phyloP scores from a whole-genome alignment of 2,329 filamentous ascomycete genomes.

The Neofusicoccum umdonicola region DNA sequence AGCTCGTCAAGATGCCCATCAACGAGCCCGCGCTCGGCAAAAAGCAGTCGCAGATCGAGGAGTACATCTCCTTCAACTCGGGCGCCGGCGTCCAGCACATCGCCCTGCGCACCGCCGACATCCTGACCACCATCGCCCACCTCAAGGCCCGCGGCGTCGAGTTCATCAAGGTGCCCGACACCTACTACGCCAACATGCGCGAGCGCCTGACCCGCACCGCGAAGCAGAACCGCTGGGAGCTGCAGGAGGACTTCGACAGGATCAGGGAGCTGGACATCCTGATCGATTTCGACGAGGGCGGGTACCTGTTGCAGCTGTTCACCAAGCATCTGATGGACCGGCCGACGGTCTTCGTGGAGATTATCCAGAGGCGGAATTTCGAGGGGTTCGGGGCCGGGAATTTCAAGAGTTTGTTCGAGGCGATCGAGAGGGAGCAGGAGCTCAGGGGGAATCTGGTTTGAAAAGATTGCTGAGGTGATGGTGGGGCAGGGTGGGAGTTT shows the following conservation, averaged over 20 bases:
- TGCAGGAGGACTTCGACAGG: slow-evolving; percentile 77
- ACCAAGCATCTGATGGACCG: slow-evolving; percentile 83
- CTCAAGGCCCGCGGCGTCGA: slow-evolving; percentile 85
- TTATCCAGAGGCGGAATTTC: slow-evolving; percentile 89
- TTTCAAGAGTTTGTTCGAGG: slow-evolving; percentile 93
- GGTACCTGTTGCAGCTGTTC: slow-evolving; percentile 69
- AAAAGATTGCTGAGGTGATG: background rate
- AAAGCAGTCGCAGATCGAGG: slow-evolving; percentile 91
- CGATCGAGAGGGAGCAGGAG: slow-evolving; percentile 90
- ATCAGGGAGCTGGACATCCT: slow-evolving; percentile 79
- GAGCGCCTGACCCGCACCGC: slow-evolving; percentile 52
- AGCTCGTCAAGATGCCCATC: slow-evolving; percentile 95
- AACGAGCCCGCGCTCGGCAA: slow-evolving; percentile 91
- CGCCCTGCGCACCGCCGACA: slow-evolving; percentile 77
- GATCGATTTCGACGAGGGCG: slow-evolving; percentile 91
- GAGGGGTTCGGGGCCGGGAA: slow-evolving; percentile 92
- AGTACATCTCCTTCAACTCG: slow-evolving; percentile 80
- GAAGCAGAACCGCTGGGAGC: slow-evolving; percentile 56
- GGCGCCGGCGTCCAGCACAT: slow-evolving; percentile 93
- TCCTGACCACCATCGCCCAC: slow-evolving; percentile 72
- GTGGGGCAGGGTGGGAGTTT: no score
- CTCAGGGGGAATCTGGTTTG: slow-evolving; percentile 71
- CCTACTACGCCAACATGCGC: slow-evolving; percentile 80
- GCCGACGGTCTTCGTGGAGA: slow-evolving; percentile 93
- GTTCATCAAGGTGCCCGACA: slow-evolving; percentile 85